A percentile compares a stretch with the other conserved stretches of the same genome.
phyloP scores from a whole-genome alignment of 306 rosid species.

The Acacia confusa region DNA sequence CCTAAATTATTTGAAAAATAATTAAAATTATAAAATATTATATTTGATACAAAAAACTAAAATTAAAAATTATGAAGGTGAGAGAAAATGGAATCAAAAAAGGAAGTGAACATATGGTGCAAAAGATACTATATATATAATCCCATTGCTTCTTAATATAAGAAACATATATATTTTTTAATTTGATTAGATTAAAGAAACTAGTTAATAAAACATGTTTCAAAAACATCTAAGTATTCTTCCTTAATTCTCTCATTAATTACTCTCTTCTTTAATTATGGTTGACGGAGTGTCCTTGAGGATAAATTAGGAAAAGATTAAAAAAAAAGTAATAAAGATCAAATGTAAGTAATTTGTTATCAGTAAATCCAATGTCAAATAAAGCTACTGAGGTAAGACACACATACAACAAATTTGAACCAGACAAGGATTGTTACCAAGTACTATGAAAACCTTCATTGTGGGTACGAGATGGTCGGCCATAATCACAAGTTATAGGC shows the following conservation, averaged over 20 bases:
- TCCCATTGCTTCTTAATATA: neutral
- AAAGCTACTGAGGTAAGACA: neutral
- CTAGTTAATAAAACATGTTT: no score
- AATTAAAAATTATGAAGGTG: neutral
- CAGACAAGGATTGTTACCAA: slow-evolving; percentile 34
- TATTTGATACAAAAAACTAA: neutral
- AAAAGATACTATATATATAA: neutral
- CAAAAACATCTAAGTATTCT: no score
- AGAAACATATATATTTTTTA: no score
- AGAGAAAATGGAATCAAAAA: neutral
- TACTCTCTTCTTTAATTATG: no score
- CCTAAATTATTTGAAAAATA: neutral
- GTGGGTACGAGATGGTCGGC: slow-evolving; percentile 49
- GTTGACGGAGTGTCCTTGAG: no score
- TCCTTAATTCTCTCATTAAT: no score
- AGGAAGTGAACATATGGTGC: neutral
- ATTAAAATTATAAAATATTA: neutral
- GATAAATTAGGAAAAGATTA: no score
- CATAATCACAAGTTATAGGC: slow-evolving; percentile 33
- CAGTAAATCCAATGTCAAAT: slow-evolving; percentile 14
- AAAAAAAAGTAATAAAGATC: neutral
- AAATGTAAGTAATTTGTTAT: neutral
- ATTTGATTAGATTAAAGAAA: no score
- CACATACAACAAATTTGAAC: slow-evolving; percentile 20
- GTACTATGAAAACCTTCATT: slow-evolving; percentile 33